These are phyloP conservation scores for Singerocomus rubriflavus DNA, from an alignment of 1,284 basidiomycete genomes.

Conservation along the genomic window DNA sequence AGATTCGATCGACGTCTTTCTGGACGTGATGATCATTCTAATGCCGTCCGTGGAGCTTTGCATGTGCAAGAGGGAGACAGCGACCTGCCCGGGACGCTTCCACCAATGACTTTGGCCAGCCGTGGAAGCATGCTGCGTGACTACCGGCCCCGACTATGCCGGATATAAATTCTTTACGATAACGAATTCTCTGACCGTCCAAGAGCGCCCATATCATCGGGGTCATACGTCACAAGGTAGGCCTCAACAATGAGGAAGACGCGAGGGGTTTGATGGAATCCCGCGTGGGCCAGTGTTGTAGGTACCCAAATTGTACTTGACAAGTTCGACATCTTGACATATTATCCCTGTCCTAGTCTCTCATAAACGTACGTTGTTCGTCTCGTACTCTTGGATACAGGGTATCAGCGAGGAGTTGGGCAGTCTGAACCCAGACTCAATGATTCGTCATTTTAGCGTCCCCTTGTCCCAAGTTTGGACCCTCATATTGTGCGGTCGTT, in stretches of 20 bases:
- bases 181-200: not conserved
- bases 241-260: conserved; percentile 14
- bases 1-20: conserved; percentile 12
- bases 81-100: not conserved
- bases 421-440: not conserved
- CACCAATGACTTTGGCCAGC: not conserved
- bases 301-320: not conserved
- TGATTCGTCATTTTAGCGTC: not conserved
- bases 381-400: not conserved
- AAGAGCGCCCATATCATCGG: conserved; percentile 2
- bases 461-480: not conserved
- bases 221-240: conserved; percentile 2
- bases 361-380: not conserved
- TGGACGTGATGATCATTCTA: not conserved
- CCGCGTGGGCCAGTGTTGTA: not conserved
- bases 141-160: not conserved
- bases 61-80: not conserved
- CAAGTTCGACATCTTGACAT: not conserved
- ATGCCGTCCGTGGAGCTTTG: not conserved
- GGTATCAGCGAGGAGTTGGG: not conserved
- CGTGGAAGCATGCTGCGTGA: not conserved
- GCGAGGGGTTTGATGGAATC: conserved; percentile 4
- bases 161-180: not conserved
- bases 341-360: not conserved
- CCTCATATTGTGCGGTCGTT: not conserved